These are phyloP conservation scores for Hansfordia pulvinata DNA, from an alignment of 2,329 filamentous ascomycete genomes.

Conservation along the genomic window DNA sequence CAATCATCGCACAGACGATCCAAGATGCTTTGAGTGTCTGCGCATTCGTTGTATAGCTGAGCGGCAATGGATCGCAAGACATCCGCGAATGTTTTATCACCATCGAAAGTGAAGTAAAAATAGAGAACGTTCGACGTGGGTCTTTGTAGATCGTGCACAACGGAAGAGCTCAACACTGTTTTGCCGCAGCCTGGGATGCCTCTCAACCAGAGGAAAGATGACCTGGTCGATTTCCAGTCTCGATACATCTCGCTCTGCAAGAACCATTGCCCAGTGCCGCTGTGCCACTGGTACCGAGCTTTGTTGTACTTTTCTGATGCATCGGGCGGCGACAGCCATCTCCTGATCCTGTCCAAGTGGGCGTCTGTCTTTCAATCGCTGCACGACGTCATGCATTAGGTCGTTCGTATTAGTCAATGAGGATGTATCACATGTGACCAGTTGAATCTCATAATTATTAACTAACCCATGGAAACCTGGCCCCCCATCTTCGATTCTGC, in stretches of 20 bases:
- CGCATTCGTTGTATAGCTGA: conserved; percentile 17
- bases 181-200: conserved; percentile 1
- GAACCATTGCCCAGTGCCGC: neutral
- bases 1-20: conserved; percentile 13
- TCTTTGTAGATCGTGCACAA: neutral
- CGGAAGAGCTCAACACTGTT: neutral
- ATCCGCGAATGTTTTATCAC: no score
- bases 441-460: no score
- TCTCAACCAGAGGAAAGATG: neutral
- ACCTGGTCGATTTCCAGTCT: neutral
- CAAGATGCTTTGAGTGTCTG: conserved; percentile 7
- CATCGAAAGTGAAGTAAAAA: conserved; percentile 1
- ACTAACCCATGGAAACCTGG: no score
- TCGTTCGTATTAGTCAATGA: no score
- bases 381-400: no score
- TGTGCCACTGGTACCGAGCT: neutral
- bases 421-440: no score
- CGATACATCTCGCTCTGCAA: neutral
- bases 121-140: neutral
- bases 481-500: neutral
- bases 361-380: no score
- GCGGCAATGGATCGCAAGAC: conserved; percentile 21
- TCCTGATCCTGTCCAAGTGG: neutral
- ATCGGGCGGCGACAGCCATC: neutral
- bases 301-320: neutral